Evolutionary conservation across 1,284 basidiomycete genomes (phyloP), one percentile per base, ranked within the genome.

Genomic region (Tilletia walkeri): DNA sequence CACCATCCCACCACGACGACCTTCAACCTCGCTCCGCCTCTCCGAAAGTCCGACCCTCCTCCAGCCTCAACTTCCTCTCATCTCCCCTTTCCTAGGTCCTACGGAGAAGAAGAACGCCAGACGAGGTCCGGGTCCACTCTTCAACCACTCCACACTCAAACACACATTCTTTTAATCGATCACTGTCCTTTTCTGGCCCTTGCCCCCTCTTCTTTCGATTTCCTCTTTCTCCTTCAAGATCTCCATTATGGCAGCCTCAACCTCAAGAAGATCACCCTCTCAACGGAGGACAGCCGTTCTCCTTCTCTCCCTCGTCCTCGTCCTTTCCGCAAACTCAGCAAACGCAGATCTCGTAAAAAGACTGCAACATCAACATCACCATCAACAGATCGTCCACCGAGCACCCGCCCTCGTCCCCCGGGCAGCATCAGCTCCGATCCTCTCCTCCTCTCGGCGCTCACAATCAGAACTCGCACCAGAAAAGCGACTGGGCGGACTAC

Each of bases 281-380:
- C 41, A 45, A 14, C 41, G 41, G 3, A 45, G 41, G 41, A 45
- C 41, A 7, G 41, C 41, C 20, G 24, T 56, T 14, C 54, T 56
- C 54, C n/a, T n/a, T 10, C 54, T 56, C 20, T 20, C 54, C 20
- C 20, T 34, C 54, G n/a, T 56, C 54, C 54, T 56, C 54, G 54
- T 24, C 24, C 54, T 34, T 7, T 20, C 54, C 54, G 54, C 54
- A n/a, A 56, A 56, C 54, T 20, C 54, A 12, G 54, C 54, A 56
- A 56, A 56, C 54, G 59, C 59, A 39, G 59, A 63, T 39, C 59
- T 63, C 59, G 59, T 63, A 34, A 63, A 63, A 24, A 53, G 20
- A 53, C 50, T 24, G 38, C 59, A 34, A 14, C 34, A 63, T 16
- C 30, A 63, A 34, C 9, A 41, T 14, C 3, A 39, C 38, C 36